phyloP scores from a whole-genome alignment of 2,329 filamentous ascomycete species.

The Drechslerella coelobrocha region DNA sequence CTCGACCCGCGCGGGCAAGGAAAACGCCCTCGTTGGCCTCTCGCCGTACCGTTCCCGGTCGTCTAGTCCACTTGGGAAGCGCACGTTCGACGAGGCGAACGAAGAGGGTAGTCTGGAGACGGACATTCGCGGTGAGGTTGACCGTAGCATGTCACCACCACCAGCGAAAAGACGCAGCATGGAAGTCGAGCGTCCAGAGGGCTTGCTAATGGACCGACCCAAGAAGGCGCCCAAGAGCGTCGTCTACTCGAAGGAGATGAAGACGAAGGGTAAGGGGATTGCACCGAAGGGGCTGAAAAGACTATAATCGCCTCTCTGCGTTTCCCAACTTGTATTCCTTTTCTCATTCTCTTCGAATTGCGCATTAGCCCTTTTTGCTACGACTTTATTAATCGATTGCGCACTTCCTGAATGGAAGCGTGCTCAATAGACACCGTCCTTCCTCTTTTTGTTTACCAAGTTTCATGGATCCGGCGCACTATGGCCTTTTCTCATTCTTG shows the following conservation, averaged over 20 bases:
- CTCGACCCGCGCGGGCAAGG: constrained; percentile 29
- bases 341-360: background rate
- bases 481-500: constrained; percentile 5
- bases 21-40: constrained; percentile 23
- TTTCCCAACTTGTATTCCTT: background rate
- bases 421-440: constrained; percentile 4
- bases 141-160: constrained; percentile 43
- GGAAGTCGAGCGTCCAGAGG: constrained; percentile 36
- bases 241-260: constrained; percentile 42
- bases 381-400: constrained; percentile 12
- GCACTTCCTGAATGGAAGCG: background rate
- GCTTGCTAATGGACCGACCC: constrained; percentile 15
- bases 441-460: constrained; percentile 1
- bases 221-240: constrained; percentile 41
- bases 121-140: constrained; percentile 39
- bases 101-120: constrained; percentile 45
- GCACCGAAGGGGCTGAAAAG: constrained; percentile 42
- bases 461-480: constrained; percentile 33
- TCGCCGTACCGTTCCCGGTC: constrained; percentile 36
- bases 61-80: constrained; percentile 49
- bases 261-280: constrained; percentile 14
- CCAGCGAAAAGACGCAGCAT: constrained; percentile 40
- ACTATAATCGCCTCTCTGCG: constrained; percentile 20
- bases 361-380: constrained; percentile 7
- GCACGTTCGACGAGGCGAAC: constrained; percentile 49